phyloP scores from a whole-genome alignment of 106 monocot species.

The Dactylorhiza incarnata region DNA sequence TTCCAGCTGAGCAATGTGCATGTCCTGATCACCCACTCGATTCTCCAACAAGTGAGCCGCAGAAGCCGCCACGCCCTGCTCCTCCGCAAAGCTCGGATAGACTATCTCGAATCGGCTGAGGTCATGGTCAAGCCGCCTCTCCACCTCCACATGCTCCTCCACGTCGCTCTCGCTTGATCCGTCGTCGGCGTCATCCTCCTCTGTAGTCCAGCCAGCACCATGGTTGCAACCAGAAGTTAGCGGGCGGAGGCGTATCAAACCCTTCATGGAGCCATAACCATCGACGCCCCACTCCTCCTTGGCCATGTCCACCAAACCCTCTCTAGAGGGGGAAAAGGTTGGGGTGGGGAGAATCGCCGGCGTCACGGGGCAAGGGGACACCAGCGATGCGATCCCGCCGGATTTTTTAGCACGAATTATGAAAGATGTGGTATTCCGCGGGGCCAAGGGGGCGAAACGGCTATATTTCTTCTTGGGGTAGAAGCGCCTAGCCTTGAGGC shows the following conservation, averaged over 20 bases:
- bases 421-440: constrained; percentile 89
- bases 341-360: constrained; percentile 95
- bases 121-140: constrained; percentile 60
- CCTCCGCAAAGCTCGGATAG: constrained; percentile 15
- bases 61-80: constrained; percentile 11
- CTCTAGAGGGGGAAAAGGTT: constrained; percentile 70
- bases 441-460: constrained; percentile 72
- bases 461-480: constrained; percentile 74
- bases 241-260: constrained; percentile 62
- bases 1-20: constrained; percentile 63
- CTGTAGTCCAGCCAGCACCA: constrained; percentile 24
- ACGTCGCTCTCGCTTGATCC: constrained; percentile 80
- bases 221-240: constrained; percentile 9
- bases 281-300: constrained; percentile 99
- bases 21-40: constrained; percentile 66
- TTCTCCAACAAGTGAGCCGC: constrained; percentile 38
- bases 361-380: constrained; percentile 90
- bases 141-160: constrained; percentile 75
- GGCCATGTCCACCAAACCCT: constrained; percentile 90
- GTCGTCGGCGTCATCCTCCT: constrained; percentile 15
- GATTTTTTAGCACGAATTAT: constrained; percentile 93
- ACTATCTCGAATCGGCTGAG: constrained; percentile 56
- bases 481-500: constrained; percentile 66
- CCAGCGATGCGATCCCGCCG: constrained; percentile 86
- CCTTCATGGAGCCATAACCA: constrained; percentile 97